Evolutionary conservation across 257 asterid species (phyloP).

Genomic region (Striga asiatica): DNA sequence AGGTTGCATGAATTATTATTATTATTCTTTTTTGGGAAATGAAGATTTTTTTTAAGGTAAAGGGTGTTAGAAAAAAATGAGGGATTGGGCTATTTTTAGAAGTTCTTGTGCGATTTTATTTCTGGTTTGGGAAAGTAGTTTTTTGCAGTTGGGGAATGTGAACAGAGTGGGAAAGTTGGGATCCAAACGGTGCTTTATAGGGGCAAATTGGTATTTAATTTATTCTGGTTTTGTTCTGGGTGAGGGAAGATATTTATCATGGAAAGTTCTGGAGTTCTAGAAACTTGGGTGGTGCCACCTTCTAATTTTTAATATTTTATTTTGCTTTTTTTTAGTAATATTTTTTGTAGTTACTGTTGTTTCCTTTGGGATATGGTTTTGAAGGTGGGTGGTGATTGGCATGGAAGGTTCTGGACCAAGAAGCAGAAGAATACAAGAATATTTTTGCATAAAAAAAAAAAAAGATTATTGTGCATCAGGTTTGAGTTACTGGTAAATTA

Average conservation of each 20-base stretch:
- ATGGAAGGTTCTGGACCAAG: slow-evolving; percentile 34
- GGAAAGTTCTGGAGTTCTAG: slow-evolving; percentile 52
- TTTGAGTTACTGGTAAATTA: too few species aligned
- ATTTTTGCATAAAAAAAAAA: too few species aligned
- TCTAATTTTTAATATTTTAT: slow-evolving; percentile 6
- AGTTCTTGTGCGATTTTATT: too few species aligned
- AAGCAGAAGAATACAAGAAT: too few species aligned
- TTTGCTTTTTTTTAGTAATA: not conserved
- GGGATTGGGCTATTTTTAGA: not conserved
- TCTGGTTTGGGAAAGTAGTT: slow-evolving; percentile 26
- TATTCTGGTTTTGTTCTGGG: not conserved
- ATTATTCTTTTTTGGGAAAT: not conserved
- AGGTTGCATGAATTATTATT: slow-evolving; percentile 10
- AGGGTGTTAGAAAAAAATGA: not conserved
- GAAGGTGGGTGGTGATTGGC: slow-evolving; percentile 10
- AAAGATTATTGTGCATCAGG: too few species aligned
- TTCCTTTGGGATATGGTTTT: not conserved
- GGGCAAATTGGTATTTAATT: not conserved
- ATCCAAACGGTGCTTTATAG: not conserved
- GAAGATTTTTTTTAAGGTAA: not conserved
- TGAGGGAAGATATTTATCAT: not conserved
- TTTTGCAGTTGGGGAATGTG: slow-evolving; percentile 16
- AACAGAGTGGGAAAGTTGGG: not conserved
- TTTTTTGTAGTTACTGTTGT: not conserved
- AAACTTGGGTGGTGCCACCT: slow-evolving; percentile 14